Conservation (phyloP, 768 basidiomycete species). For the Epithele typhae region DNA sequence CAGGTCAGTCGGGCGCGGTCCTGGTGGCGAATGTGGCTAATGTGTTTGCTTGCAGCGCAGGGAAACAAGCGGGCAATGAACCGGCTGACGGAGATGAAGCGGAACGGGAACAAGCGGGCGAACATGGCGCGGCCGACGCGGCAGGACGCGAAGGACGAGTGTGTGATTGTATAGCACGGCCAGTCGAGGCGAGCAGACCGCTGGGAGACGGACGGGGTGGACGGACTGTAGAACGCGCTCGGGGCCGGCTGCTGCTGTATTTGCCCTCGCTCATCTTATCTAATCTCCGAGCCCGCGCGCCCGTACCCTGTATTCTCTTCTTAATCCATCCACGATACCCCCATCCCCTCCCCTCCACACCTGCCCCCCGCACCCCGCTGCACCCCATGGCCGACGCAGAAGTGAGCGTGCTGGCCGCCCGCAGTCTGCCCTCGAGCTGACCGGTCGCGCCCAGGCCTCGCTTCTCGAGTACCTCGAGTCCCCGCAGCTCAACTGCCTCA, state of each 20-base stretch:
- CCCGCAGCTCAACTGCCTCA: conserved; percentile 64
- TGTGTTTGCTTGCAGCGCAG: conserved; percentile 56
- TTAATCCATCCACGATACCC: conserved; percentile 7
- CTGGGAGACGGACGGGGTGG: background rate
- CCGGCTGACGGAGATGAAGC: conserved; percentile 92
- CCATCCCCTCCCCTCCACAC: background rate
- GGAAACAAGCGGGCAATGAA: conserved; percentile 98
- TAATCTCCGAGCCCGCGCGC: conserved; percentile 15
- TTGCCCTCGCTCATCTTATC: conserved; percentile 16
- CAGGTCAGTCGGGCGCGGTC: conserved; percentile 53
- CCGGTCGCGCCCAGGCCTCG: conserved; percentile 35
- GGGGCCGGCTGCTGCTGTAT: background rate
- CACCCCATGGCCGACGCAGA: conserved; percentile 14
- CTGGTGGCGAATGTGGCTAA: background rate
- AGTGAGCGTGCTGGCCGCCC: conserved; percentile 6
- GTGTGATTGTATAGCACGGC: conserved; percentile 76
- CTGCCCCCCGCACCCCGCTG: background rate
- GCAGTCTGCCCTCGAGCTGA: conserved; percentile 1
- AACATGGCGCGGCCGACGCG: conserved; percentile 84
- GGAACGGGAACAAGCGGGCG: conserved; percentile 73
- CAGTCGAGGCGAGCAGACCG: background rate
- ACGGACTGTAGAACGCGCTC: background rate
- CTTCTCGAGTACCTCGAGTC: conserved; percentile 56
- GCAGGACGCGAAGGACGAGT: conserved; percentile 91
- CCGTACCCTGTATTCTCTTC: conserved; percentile 15